phyloP scores from a whole-genome alignment of 2,329 filamentous ascomycete genomes.

The Penicillium sp. region DNA sequence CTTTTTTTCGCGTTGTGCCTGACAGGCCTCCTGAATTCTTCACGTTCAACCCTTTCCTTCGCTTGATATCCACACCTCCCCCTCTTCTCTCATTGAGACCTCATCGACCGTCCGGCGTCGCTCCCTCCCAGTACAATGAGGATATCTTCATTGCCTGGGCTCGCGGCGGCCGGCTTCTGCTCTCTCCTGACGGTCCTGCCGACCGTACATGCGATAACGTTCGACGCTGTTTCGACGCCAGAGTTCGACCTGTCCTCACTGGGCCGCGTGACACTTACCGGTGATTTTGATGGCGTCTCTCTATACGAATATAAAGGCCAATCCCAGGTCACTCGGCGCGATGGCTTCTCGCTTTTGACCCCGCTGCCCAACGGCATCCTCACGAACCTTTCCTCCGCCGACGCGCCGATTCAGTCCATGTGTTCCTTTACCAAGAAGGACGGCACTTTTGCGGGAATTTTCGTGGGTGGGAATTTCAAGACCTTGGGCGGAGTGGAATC shows the following conservation, averaged over 20 bases:
- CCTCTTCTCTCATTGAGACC: slow-evolving; percentile 9
- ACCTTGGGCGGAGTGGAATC: slow-evolving; percentile 72
- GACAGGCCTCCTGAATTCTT: slow-evolving; percentile 18
- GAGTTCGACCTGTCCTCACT: slow-evolving; percentile 66
- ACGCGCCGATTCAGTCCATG: slow-evolving; percentile 83
- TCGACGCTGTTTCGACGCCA: slow-evolving; percentile 33
- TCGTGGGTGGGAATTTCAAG: slow-evolving; percentile 93
- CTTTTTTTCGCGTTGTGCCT: slow-evolving; percentile 16
- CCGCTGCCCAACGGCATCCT: slow-evolving; percentile 82
- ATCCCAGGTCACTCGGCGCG: slow-evolving; percentile 54
- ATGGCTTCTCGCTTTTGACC: slow-evolving; percentile 74
- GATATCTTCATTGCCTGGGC: slow-evolving; percentile 42
- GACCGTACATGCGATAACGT: slow-evolving; percentile 30
- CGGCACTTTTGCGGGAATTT: slow-evolving; percentile 63
- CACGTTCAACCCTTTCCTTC: too few species aligned
- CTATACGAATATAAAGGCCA: slow-evolving; percentile 82
- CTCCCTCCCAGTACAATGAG: slow-evolving; percentile 40
- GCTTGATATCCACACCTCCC: slow-evolving; percentile 12
- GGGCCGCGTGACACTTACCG: slow-evolving; percentile 76
- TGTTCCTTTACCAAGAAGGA: slow-evolving; percentile 67
- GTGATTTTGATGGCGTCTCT: slow-evolving; percentile 87
- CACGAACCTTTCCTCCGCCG: slow-evolving; percentile 64
- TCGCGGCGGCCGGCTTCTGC: slow-evolving; percentile 39
- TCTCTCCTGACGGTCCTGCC: slow-evolving; percentile 27
- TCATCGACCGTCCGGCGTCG: slow-evolving; percentile 32